Evolutionary conservation across 306 rosid species (phyloP), one percentile per base, ranked within the genome.

Genomic region (Castanospermum australe): DNA sequence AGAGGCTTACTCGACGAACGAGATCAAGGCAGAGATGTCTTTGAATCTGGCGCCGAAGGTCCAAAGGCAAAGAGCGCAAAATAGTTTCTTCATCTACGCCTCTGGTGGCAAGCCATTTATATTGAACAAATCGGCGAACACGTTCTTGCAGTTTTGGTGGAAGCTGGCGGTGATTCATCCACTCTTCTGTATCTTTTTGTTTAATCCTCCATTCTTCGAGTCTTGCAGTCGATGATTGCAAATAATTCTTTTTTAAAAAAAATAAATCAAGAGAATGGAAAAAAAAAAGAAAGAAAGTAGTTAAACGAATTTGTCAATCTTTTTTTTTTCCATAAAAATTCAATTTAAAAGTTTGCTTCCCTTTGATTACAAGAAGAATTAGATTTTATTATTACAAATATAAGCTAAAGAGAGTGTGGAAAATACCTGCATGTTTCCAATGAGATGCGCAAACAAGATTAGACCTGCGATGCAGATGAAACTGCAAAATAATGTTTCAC

Each of bases 111-210:
- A 92, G 86, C 99, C 98, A 95, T 85, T 92, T 89, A 68, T 89
- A 95, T 66, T 90, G 99, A 38, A 88, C 92, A 71, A 95, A 91
- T 5, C 92, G 83, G 18, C 98, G 98, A 42, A 95, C 90, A 3
- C 94, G 90, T 33, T 92, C 86, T 73, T 95, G 97, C 48, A 92
- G 65, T 35, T 91, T 90, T 1, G 76, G 84, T 3, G 98, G 98
- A 14, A 95, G 91, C 64, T 92, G 99, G 12, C 99, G 94, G 36
- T 95, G 96, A 83, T 89, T 90, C 99, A 91, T 95, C 98, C 99
- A 95, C 86, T 92, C 97, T 86, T 95, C 97, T 33, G 97, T 95
- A 47, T 95, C 98, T 74, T 91, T 89, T 61, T 89, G 89, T 76
- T 33, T 92, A 6, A 92, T 88, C 75, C 98, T 87, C 98, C 98